Evolutionary conservation across 2,329 filamentous ascomycete species (phyloP).

Genomic region (Lachnellula arida): DNA sequence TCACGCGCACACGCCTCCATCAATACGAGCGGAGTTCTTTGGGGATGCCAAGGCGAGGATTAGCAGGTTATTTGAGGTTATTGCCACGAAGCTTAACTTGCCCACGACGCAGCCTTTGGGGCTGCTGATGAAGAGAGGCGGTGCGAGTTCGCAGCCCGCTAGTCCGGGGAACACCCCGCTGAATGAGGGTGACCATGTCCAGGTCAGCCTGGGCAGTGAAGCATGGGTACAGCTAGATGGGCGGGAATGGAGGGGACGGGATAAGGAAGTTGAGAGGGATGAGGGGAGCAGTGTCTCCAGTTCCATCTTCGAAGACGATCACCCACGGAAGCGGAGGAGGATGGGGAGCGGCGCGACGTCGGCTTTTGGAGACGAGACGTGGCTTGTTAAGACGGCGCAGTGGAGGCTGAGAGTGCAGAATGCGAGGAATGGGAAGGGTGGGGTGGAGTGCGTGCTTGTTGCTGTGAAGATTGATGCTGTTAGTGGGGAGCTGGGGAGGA

Average conservation of each 20-base stretch:
- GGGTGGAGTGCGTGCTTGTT: conserved; percentile 66
- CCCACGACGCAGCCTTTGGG: conserved; percentile 58
- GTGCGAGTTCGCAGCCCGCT: conserved; percentile 54
- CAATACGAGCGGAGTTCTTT: conserved; percentile 67
- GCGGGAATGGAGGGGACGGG: conserved; percentile 24
- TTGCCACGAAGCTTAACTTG: conserved; percentile 74
- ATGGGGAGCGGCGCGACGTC: background rate
- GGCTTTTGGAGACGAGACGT: conserved; percentile 33
- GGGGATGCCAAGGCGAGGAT: conserved; percentile 66
- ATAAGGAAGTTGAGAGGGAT: background rate
- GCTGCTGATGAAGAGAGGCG: conserved; percentile 62
- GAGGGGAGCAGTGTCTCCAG: conserved; percentile 10
- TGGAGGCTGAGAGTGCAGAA: conserved; percentile 66
- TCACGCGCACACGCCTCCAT: conserved; percentile 12
- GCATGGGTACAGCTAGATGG: conserved; percentile 57
- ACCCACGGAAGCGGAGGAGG: conserved; percentile 10
- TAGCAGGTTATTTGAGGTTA: conserved; percentile 68
- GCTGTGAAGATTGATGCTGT: conserved; percentile 74
- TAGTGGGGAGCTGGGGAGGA: conserved; percentile 61
- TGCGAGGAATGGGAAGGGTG: conserved; percentile 42
- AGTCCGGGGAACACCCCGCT: conserved; percentile 66
- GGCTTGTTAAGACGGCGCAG: conserved; percentile 64
- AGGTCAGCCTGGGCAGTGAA: conserved; percentile 56
- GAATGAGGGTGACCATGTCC: conserved; percentile 61
- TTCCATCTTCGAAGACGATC: conserved; percentile 7